Evolutionary conservation across 2,329 filamentous ascomycete genomes (phyloP).

Genomic region (Fusarium secorum): DNA sequence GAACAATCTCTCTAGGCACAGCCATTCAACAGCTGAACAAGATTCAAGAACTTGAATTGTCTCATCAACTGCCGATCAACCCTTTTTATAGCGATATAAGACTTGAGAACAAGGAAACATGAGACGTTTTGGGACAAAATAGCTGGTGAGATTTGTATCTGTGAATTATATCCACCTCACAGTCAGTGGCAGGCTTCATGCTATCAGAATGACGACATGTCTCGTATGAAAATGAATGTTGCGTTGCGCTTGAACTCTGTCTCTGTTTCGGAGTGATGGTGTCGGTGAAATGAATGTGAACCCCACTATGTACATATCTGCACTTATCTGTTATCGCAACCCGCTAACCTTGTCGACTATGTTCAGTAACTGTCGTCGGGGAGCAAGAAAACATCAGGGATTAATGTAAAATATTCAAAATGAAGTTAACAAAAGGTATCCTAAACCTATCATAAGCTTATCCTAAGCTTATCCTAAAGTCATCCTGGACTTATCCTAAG

Average conservation of each 20-base stretch:
- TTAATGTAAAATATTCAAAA: not conserved
- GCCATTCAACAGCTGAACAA: fast-evolving
- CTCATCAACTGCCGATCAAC: fast-evolving
- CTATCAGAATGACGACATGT: fast-evolving
- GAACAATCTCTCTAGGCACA: fast-evolving
- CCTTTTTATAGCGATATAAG: fast-evolving
- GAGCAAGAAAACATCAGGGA: not conserved
- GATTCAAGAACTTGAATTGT: fast-evolving
- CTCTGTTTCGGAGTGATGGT: too few relatives aligned
- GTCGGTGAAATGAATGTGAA: fast-evolving
- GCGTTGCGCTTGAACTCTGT: not conserved
- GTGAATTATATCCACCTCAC: fast-evolving
- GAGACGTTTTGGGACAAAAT: fast-evolving
- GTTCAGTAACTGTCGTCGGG: fast-evolving
- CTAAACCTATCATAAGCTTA: fast-evolving
- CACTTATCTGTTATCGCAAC: not conserved
- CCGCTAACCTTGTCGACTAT: not conserved
- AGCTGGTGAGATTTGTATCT: fast-evolving
- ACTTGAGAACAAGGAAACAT: not conserved
- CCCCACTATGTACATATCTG: not conserved
- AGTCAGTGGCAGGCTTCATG: fast-evolving
- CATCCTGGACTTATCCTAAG: fast-evolving
- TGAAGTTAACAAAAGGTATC: too few relatives aligned
- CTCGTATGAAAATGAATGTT: fast-evolving
- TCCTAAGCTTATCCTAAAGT: fast-evolving